Base-by-base conservation (phyloP, 345 rosid genomes). In the Cardamine resedifolia region DNA sequence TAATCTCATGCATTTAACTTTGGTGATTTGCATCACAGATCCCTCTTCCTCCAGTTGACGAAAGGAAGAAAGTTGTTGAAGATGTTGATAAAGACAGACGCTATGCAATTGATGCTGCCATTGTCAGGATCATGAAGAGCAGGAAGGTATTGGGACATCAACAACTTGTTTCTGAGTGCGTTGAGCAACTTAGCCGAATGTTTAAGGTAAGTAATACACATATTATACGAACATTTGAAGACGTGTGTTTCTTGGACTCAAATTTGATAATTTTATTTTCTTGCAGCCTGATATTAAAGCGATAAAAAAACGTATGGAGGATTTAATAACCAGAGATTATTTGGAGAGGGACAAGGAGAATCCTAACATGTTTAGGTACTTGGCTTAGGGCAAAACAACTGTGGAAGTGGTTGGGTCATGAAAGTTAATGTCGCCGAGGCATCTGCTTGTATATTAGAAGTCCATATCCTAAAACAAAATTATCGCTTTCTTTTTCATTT, bases 71-170 rank as follows among this genome's bases (percentile, higher is more conserved):
- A 72, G 88, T 96, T 10, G 86, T 90, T 16, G 99, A 96, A 75
- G 99, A 92, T 67, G 98, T 90, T 2, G 92, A 92, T 64, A 96
- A 90, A 81, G 99, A 87, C 76, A 80, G 98, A 45, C 85, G 95
- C 27, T 92, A 88, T 51, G 97, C 97, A 0, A 89, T 96, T 68
- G 99, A 96, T 81, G 99, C 99, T 50, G 97, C 99, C 14, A 82
- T 96, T 53, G 99, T 96, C 15, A 91, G 99, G 41, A 96, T 96
- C 69, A 96, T 96, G 99, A 96, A 96, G 89, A 84, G 95, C 48
- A 76, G 98, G 73, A 92, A 92, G 63, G 84, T 87, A 18, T 72
- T 90, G 85, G 89, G 90, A 44, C 92, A 92, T 78, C 98, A 88
- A 64, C 98, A 87, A 20, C 74, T 96, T 44, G 95, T 92, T 27